Evolutionary conservation across 441 rosid genomes (phyloP).

Genomic region (Pelargonium cotyledonis): DNA sequence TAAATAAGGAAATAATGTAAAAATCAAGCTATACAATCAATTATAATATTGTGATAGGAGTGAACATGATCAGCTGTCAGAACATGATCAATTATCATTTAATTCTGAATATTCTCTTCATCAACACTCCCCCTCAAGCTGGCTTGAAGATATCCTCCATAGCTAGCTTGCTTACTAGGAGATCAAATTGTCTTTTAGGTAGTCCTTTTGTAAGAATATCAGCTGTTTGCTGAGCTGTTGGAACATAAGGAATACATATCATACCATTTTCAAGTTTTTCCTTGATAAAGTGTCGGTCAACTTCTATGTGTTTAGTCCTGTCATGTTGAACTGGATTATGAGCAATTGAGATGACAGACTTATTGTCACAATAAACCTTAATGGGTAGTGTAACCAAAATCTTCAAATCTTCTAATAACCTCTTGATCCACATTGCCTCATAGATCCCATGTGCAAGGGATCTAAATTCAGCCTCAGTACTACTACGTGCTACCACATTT

Average conservation of each 20-base stretch:
- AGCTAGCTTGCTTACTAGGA: no score
- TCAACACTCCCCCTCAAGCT: no score
- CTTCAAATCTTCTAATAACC: background rate
- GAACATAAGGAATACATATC: background rate
- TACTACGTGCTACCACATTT: conserved; percentile 8
- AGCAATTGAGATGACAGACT: background rate
- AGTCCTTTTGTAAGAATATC: no score
- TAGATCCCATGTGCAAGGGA: background rate
- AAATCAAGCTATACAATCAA: no score
- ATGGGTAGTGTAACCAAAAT: background rate
- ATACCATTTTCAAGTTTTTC: background rate
- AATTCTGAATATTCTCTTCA: no score
- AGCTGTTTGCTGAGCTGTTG: background rate
- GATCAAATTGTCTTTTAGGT: no score
- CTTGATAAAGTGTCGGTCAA: conserved; percentile 2
- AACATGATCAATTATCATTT: no score
- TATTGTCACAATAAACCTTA: conserved; percentile 9
- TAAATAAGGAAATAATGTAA: no score
- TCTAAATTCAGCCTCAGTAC: background rate
- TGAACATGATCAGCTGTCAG: no score
- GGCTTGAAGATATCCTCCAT: no score
- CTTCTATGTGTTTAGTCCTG: background rate
- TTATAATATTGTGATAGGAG: no score
- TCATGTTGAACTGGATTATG: background rate
- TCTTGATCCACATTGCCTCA: background rate